These are phyloP conservation scores for Eleusine coracana DNA, from an alignment of 176 grass and related monocot species.

Conservation along the genomic window DNA sequence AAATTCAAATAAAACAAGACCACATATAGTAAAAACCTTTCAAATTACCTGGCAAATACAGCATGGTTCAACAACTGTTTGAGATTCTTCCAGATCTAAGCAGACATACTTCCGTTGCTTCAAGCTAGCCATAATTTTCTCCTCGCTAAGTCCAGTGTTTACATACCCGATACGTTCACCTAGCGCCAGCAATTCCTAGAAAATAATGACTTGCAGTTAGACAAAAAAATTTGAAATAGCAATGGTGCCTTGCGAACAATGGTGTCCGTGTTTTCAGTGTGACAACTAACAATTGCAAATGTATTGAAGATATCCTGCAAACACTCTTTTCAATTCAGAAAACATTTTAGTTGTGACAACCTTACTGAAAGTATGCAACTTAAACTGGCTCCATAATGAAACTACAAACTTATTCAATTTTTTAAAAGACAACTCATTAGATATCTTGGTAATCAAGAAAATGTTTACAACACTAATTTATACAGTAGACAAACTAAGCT, in stretches of 20 bases:
- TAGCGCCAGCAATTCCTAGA: slow-evolving; percentile 72
- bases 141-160: slow-evolving; percentile 75
- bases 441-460: background rate
- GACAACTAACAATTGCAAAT: background rate
- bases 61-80: slow-evolving; percentile 62
- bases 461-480: slow-evolving; percentile 20
- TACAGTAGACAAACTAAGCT: background rate
- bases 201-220: slow-evolving; percentile 11
- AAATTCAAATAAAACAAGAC: background rate
- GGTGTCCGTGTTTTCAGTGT: background rate
- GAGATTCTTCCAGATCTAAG: slow-evolving; percentile 42
- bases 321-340: background rate
- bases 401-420: background rate
- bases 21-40: background rate
- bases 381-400: background rate
- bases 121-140: slow-evolving; percentile 60
- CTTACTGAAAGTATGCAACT: background rate
- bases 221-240: slow-evolving; percentile 29
- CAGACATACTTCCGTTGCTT: slow-evolving; percentile 56
- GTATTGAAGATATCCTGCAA: background rate
- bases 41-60: slow-evolving; percentile 77
- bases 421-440: background rate
- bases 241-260: slow-evolving; percentile 24
- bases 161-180: slow-evolving; percentile 84
- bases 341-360: background rate